Percentiles rank a stretch among this genome's conserved stretches.
Conservation (phyloP, 2,329 filamentous ascomycete species). For the Xylariaceae sp. region DNA sequence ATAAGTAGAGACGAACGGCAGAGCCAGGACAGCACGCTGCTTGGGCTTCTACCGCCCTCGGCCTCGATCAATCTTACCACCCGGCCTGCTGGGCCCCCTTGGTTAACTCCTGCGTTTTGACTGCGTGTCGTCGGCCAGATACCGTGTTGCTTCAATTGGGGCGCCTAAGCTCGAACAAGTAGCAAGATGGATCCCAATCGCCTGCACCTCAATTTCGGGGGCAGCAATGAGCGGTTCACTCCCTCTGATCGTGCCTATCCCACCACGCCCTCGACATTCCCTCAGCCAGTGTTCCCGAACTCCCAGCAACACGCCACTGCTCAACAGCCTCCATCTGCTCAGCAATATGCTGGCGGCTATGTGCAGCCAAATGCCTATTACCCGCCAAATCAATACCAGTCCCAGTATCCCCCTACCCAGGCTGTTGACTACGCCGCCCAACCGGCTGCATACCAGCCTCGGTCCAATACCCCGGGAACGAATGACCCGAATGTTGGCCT, state of each 20-base stretch:
- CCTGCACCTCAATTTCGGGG: constrained; percentile 63
- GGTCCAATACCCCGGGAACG: constrained; percentile 55
- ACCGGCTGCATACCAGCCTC: constrained; percentile 42
- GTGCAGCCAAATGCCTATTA: constrained; percentile 55
- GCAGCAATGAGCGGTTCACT: constrained; percentile 61
- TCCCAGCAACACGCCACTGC: constrained; percentile 48
- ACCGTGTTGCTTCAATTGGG: background rate
- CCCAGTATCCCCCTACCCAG: constrained; percentile 34
- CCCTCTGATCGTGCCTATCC: constrained; percentile 68
- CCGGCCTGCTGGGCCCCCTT: no score
- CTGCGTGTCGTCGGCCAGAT: background rate
- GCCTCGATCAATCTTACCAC: background rate
- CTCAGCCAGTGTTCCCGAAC: constrained; percentile 70
- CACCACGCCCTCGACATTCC: constrained; percentile 92
- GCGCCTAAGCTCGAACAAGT: background rate
- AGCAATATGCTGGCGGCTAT: constrained; percentile 47
- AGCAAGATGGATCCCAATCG: constrained; percentile 51
- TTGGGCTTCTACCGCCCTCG: background rate
- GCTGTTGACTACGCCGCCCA: constrained; percentile 31
- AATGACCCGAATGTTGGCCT: constrained; percentile 87
- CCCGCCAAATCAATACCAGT: constrained; percentile 54
- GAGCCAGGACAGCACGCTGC: background rate
- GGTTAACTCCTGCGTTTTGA: background rate
- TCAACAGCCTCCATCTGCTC: constrained; percentile 36
- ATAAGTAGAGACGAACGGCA: background rate